Conservation (phyloP, 202 grass and related monocot genomes). For the Tripidium arundinaceum region DNA sequence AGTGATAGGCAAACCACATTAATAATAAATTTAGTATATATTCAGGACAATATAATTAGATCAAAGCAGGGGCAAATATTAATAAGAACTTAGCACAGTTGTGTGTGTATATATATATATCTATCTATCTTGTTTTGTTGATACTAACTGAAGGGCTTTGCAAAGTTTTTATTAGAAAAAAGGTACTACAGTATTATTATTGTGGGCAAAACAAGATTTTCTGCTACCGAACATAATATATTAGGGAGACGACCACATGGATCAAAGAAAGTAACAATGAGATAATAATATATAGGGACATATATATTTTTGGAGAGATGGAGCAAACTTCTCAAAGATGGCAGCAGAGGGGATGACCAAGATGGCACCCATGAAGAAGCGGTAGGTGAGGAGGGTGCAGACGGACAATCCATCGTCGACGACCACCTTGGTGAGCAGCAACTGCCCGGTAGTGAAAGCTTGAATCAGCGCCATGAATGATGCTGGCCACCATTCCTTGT, state of each 20-base stretch:
- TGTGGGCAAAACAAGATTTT: background rate
- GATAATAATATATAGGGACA: background rate
- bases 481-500: constrained; percentile 11
- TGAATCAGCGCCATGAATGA: constrained; percentile 31
- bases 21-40: background rate
- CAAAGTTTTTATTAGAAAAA: background rate
- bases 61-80: background rate
- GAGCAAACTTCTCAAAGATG: constrained; percentile 28
- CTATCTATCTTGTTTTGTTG: background rate
- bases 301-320: background rate
- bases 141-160: background rate
- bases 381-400: constrained; percentile 26
- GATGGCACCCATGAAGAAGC: constrained; percentile 23
- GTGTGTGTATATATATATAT: too few relatives aligned
- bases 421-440: constrained; percentile 42
- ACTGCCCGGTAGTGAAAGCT: background rate
- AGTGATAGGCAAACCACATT: too few relatives aligned
- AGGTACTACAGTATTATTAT: background rate
- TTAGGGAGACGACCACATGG: background rate
- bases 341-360: constrained; percentile 14
- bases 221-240: background rate
- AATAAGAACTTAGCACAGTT: too few relatives aligned
- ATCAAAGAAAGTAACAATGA: background rate
- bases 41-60: background rate
- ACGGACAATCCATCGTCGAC: constrained; percentile 14